These are phyloP conservation scores for Borovskyia barvae DNA, from an alignment of 208 protist genomes.

Conservation along the genomic window DNA sequence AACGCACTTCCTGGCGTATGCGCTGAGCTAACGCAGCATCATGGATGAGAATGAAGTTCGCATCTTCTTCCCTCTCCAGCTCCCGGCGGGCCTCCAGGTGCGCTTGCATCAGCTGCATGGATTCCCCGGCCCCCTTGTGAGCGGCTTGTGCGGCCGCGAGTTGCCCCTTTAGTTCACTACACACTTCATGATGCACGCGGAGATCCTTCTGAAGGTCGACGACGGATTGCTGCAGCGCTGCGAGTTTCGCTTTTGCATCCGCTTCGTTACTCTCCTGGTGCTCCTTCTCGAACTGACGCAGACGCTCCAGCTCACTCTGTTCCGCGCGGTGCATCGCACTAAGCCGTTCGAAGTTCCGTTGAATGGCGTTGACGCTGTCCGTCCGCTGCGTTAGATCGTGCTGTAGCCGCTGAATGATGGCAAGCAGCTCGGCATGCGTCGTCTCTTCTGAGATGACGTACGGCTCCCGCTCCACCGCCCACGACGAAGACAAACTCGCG, in stretches of 20 bases:
- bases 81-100: not conserved
- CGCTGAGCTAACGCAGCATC: no score
- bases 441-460: slow-evolving; percentile 33
- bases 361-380: slow-evolving; percentile 86
- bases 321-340: slow-evolving; percentile 71
- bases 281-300: slow-evolving; percentile 25
- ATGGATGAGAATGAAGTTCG: not conserved
- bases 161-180: not conserved
- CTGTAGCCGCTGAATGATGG: slow-evolving; percentile 48
- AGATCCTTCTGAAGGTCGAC: not conserved
- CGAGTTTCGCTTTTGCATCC: slow-evolving; percentile 6
- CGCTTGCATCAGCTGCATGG: not conserved
- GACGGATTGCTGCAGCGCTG: not conserved
- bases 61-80: not conserved
- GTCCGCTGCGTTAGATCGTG: slow-evolving; percentile 61
- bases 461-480: not conserved
- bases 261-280: not conserved
- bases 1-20: no score
- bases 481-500: no score
- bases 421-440: slow-evolving; percentile 31
- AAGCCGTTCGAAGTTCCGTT: slow-evolving; percentile 88
- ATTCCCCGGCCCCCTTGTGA: not conserved
- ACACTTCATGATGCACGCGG: not conserved
- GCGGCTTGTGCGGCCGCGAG: not conserved
- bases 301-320: slow-evolving; percentile 36